Evolutionary conservation across 306 rosid genomes (phyloP).

Genomic region (Urtica urens): DNA sequence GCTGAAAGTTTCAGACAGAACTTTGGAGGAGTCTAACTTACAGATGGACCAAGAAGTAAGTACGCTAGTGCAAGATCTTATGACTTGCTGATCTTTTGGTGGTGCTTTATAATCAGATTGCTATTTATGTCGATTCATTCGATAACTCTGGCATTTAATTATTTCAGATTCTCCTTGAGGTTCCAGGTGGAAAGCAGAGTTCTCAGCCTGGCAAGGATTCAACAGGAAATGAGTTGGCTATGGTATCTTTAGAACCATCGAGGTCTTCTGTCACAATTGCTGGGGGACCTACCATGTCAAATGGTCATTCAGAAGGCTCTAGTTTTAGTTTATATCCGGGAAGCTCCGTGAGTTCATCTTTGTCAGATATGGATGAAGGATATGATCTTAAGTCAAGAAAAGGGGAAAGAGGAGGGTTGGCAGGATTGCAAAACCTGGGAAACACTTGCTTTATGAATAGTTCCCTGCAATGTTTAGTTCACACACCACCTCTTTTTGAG

Average conservation of each 20-base stretch:
- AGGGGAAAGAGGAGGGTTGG: constrained; percentile 78
- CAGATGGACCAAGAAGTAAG: constrained; percentile 91
- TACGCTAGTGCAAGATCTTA: constrained; percentile 9
- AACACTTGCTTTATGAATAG: constrained; percentile 99
- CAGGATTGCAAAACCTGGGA: constrained; percentile 95
- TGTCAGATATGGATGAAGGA: constrained; percentile 50
- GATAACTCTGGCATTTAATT: constrained; percentile 18
- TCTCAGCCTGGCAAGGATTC: constrained; percentile 46
- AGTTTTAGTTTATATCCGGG: constrained; percentile 48
- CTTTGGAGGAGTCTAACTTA: constrained; percentile 70
- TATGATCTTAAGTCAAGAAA: constrained; percentile 33
- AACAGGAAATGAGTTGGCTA: constrained; percentile 76
- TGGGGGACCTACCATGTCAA: constrained; percentile 79
- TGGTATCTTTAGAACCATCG: constrained; percentile 82
- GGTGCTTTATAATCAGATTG: too few relatives aligned
- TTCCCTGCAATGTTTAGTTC: constrained; percentile 86
- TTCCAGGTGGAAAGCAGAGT: constrained; percentile 27
- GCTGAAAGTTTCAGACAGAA: constrained; percentile 36
- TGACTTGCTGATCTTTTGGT: not conserved
- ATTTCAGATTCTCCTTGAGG: constrained; percentile 77
- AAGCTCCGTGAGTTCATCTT: constrained; percentile 42
- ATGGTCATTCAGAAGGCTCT: constrained; percentile 67
- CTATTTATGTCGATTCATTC: constrained; percentile 11
- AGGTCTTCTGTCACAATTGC: constrained; percentile 81
- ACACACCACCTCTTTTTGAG: constrained; percentile 75